Evolutionary conservation across 2,329 filamentous ascomycete genomes (phyloP).

Genomic region (Fusarium neocosmosporiellum): DNA sequence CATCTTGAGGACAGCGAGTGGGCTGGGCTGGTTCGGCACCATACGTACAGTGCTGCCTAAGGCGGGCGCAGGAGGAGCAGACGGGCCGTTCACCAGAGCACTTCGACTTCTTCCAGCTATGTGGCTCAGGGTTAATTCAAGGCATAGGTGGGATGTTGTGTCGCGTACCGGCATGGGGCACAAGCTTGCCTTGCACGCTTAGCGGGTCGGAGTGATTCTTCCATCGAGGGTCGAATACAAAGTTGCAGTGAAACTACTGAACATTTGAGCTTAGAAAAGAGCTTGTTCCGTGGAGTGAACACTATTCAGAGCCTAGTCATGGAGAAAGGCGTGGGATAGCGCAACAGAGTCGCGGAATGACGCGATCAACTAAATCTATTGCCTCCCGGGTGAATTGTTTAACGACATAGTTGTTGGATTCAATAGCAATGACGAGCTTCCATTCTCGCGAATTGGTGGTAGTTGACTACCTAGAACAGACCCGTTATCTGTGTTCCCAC

Average conservation of each 20-base stretch:
- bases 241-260: not conserved
- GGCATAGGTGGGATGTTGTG: slow-evolving; percentile 24
- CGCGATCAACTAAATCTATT: not conserved
- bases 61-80: slow-evolving; percentile 8
- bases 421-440: not conserved
- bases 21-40: not conserved
- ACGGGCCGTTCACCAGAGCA: slow-evolving; percentile 17
- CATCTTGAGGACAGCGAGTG: not conserved
- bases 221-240: not conserved
- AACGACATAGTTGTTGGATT: not conserved
- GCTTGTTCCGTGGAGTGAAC: not conserved
- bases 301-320: too few relatives aligned
- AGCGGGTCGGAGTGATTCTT: not conserved
- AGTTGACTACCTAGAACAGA: not conserved
- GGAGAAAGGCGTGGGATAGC: not conserved
- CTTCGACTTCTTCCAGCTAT: slow-evolving; percentile 14
- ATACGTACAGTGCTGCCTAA: slow-evolving; percentile 4
- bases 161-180: not conserved
- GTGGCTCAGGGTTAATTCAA: slow-evolving; percentile 38
- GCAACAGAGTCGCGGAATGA: not conserved
- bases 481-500: not conserved
- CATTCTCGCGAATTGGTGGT: not conserved
- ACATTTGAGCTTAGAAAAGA: not conserved
- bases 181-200: not conserved
- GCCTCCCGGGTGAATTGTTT: not conserved